phyloP scores from a whole-genome alignment of 176 grass and related monocot species.

The Tillandsia leiboldiana region DNA sequence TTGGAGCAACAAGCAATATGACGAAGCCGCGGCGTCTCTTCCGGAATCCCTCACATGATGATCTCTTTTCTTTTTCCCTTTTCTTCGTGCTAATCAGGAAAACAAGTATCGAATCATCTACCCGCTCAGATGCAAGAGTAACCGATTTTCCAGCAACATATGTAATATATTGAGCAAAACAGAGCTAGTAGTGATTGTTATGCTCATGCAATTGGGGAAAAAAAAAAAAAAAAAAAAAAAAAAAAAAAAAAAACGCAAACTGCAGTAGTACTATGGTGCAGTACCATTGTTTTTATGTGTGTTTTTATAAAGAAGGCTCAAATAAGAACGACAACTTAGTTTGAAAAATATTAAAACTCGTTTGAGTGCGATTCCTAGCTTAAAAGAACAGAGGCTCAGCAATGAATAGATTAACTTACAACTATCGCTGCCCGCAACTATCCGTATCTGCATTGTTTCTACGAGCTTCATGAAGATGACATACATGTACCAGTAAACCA shows the following conservation, averaged over 20 bases:
- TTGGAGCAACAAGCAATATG: constrained; percentile 66
- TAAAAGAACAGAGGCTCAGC: not conserved
- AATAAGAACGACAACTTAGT: too few species aligned
- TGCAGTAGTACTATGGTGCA: too few species aligned
- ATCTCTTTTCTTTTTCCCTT: constrained; percentile 94
- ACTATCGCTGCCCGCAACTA: constrained; percentile 54
- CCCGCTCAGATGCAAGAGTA: not conserved
- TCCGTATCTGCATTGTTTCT: constrained; percentile 72
- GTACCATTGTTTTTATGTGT: too few species aligned
- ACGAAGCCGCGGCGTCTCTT: constrained; percentile 52
- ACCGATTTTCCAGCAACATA: too few species aligned
- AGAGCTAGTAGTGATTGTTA: too few species aligned
- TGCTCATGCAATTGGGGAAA: too few species aligned
- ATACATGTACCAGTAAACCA: constrained; percentile 99
- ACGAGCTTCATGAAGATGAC: constrained; percentile 60
- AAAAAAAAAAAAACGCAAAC: too few species aligned
- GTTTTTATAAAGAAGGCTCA: too few species aligned
- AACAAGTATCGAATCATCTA: not conserved
- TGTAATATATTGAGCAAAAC: constrained; percentile 14
- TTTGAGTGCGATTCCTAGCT: too few species aligned
- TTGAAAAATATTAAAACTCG: too few species aligned
- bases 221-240: too few species aligned
- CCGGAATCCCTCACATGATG: constrained; percentile 43
- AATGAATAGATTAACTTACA: constrained; percentile 43
- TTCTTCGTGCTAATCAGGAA: constrained; percentile 45